These are phyloP conservation scores for Nicotiana tomentosiformis DNA, from an alignment of 257 asterid genomes.

Conservation along the genomic window DNA sequence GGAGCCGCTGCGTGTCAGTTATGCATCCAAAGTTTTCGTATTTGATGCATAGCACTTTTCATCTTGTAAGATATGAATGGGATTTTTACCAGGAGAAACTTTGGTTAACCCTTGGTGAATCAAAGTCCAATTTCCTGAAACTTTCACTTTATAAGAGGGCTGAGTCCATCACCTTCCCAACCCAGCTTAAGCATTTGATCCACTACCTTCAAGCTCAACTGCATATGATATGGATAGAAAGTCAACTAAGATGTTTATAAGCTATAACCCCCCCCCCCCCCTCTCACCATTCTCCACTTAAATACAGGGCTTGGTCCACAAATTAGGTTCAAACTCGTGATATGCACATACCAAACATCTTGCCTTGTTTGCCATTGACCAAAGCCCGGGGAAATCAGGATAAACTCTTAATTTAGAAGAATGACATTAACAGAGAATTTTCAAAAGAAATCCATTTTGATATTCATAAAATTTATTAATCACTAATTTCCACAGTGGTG, in stretches of 20 bases:
- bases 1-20: not conserved
- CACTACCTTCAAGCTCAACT: conserved; percentile 98
- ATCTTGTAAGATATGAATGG: not conserved
- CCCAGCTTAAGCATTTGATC: conserved; percentile 98
- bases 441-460: not conserved
- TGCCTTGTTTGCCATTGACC: not conserved
- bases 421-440: not conserved
- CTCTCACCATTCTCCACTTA: not conserved
- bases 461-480: too few species aligned
- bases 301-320: not conserved
- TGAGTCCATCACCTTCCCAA: conserved; percentile 95
- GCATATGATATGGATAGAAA: conserved; percentile 21
- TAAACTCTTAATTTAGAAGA: too few species aligned
- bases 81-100: conserved; percentile 7
- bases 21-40: not conserved
- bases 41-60: not conserved
- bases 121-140: conserved; percentile 3
- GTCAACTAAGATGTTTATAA: not conserved
- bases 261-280: not conserved
- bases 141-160: conserved; percentile 64
- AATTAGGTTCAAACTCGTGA: not conserved
- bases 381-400: not conserved
- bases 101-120: conserved; percentile 4
- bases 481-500: not conserved
- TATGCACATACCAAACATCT: not conserved